Evolutionary conservation across 2,329 filamentous ascomycete species (phyloP).

Genomic region (Epichloe glyceriae): DNA sequence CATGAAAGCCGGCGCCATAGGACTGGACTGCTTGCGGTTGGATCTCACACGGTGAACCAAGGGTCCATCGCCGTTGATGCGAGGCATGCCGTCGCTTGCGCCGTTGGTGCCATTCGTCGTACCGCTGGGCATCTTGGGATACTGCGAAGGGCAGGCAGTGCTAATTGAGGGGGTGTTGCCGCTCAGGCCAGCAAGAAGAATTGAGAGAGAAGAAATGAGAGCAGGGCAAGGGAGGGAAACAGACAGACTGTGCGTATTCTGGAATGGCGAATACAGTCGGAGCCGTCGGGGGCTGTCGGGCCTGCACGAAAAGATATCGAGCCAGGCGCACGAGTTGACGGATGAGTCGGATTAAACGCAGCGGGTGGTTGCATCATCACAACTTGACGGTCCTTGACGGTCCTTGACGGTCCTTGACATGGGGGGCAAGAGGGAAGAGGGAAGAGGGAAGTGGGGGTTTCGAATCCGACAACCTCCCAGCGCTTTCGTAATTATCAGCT

Average conservation of each 20-base stretch:
- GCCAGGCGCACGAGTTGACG: not conserved
- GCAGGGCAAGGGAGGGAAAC: not conserved
- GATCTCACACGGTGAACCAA: conserved; percentile 25
- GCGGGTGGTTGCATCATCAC: too few species aligned
- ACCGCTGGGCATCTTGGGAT: conserved; percentile 10
- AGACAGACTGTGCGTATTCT: not conserved
- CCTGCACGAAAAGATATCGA: not conserved
- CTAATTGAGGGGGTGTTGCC: not conserved
- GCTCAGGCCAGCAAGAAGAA: not conserved
- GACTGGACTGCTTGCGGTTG: conserved; percentile 45
- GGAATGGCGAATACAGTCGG: not conserved
- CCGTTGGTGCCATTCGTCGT: conserved; percentile 14
- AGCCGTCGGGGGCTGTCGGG: not conserved
- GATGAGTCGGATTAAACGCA: too few species aligned
- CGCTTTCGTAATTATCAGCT: too few species aligned
- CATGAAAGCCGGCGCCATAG: conserved; percentile 84
- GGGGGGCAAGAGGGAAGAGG: too few species aligned
- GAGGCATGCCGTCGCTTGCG: conserved; percentile 14
- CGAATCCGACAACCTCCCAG: too few species aligned
- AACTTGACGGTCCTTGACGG: too few species aligned
- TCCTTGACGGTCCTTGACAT: too few species aligned
- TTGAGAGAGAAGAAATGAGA: not conserved
- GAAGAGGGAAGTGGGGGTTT: too few species aligned
- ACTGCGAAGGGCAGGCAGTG: not conserved
- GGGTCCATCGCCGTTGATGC: conserved; percentile 23